phyloP scores from a whole-genome alignment of 305 asterid genomes.

The Galium porrigens region DNA sequence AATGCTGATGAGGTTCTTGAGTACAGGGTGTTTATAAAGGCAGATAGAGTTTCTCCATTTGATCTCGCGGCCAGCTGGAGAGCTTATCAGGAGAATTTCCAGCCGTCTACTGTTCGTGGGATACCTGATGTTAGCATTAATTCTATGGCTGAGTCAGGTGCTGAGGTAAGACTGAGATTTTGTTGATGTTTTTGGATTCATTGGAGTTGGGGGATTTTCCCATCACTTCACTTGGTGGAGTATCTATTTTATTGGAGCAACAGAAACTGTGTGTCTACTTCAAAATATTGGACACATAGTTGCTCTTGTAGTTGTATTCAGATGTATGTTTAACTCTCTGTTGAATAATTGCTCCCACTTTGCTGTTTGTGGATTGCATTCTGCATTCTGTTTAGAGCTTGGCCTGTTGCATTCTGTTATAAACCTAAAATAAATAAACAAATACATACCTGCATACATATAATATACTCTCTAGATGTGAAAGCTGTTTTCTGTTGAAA shows the following conservation, averaged over 20 bases:
- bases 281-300: background rate
- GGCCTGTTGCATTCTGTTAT: background rate
- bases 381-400: background rate
- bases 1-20: conserved; percentile 51
- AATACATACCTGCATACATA: background rate
- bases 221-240: background rate
- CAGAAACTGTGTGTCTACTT: background rate
- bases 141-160: conserved; percentile 32
- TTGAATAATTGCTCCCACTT: background rate
- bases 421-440: background rate
- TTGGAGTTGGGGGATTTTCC: background rate
- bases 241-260: background rate
- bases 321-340: background rate
- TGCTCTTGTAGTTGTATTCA: background rate
- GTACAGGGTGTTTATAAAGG: conserved; percentile 60
- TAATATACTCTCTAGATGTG: background rate
- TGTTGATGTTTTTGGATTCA: background rate
- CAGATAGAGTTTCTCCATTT: conserved; percentile 78
- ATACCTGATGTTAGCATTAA: conserved; percentile 81
- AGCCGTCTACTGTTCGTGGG: conserved; percentile 84
- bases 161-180: conserved; percentile 33
- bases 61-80: conserved; percentile 99
- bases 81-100: conserved; percentile 77
- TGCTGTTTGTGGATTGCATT: background rate
- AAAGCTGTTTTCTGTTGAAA: background rate